phyloP scores from a whole-genome alignment of 139 green algal genomes.

The Picochlorum costavermella region DNA sequence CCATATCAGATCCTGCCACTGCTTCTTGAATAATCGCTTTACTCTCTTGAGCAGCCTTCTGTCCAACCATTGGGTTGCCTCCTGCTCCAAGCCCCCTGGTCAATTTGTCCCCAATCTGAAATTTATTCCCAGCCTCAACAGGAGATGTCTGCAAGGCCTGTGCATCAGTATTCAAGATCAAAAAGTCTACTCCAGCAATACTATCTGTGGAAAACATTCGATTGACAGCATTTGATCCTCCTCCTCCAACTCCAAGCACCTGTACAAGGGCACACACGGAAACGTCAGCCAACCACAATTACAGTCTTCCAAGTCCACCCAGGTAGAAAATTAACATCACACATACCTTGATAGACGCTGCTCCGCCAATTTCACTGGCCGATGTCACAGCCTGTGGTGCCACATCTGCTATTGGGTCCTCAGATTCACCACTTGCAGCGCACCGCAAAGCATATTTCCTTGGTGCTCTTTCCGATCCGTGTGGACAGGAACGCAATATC shows the following conservation, averaged over 20 bases:
- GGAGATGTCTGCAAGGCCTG: constrained; percentile 72
- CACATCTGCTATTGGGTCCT: no score
- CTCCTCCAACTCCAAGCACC: constrained; percentile 89
- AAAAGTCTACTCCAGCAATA: constrained; percentile 54
- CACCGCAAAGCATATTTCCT: no score
- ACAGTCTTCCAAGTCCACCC: no score
- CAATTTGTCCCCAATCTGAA: constrained; percentile 84
- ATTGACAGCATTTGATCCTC: constrained; percentile 91
- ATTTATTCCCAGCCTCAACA: constrained; percentile 40
- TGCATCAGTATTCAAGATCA: constrained; percentile 79
- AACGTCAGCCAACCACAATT: no score
- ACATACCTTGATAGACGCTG: constrained; percentile 2
- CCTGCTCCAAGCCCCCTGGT: constrained; percentile 84
- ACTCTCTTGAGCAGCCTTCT: constrained; percentile 73
- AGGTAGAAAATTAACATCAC: neutral
- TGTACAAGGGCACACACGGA: constrained; percentile 18
- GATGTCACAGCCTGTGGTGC: no score
- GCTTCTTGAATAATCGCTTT: constrained; percentile 52
- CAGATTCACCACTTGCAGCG: no score
- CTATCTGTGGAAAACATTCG: constrained; percentile 72
- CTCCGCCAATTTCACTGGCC: neutral
- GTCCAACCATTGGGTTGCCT: constrained; percentile 74
- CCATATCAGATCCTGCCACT: constrained; percentile 80
- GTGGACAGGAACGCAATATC: no score
- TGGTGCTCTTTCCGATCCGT: no score